These are phyloP conservation scores for Botrytis sinoallii DNA, from an alignment of 2,329 filamentous ascomycete species.

Conservation along the genomic window DNA sequence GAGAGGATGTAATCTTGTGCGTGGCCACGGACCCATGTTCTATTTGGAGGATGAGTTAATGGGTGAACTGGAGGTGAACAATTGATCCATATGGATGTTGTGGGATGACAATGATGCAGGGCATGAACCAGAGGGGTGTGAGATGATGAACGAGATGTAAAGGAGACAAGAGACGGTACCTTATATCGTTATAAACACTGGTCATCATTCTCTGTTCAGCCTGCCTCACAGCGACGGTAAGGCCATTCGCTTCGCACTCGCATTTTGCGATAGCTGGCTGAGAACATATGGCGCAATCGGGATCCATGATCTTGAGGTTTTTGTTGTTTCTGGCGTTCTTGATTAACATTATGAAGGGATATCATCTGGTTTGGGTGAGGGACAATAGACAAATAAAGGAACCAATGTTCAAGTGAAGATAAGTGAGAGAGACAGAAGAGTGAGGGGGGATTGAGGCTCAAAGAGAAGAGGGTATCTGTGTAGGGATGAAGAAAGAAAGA, in stretches of 20 bases:
- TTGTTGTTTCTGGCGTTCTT: conserved; percentile 39
- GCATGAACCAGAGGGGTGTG: background rate
- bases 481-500: background rate
- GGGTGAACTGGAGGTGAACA: background rate
- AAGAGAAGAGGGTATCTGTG: background rate
- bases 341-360: conserved; percentile 35
- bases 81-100: background rate
- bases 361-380: conserved; percentile 18
- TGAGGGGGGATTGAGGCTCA: background rate
- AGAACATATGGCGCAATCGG: conserved; percentile 65
- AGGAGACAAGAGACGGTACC: conserved; percentile 43
- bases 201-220: conserved; percentile 64
- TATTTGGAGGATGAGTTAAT: conserved; percentile 37
- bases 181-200: conserved; percentile 59
- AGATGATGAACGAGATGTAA: background rate
- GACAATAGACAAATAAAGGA: background rate
- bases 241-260: conserved; percentile 63
- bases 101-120: background rate
- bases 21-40: conserved; percentile 61
- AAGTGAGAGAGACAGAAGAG: background rate
- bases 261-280: conserved; percentile 57
- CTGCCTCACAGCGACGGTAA: conserved; percentile 60
- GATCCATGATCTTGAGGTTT: conserved; percentile 59
- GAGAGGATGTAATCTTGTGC: conserved; percentile 67
- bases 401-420: background rate